These are phyloP conservation scores for Atractiella rhizophila DNA, from an alignment of 768 basidiomycete genomes.

Conservation along the genomic window DNA sequence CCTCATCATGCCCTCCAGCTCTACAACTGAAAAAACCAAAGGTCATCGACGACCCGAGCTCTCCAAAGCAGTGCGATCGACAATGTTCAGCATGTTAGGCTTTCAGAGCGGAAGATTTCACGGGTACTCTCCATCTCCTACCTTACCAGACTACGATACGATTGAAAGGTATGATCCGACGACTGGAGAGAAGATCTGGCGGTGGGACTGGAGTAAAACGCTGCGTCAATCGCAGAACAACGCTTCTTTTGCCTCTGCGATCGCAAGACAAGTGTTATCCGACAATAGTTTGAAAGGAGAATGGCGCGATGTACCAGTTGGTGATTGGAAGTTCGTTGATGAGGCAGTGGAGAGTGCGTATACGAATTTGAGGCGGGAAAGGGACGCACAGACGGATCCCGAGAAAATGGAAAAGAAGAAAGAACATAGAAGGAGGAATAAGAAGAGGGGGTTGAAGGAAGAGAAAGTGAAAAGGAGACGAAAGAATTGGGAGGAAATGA, in stretches of 20 bases:
- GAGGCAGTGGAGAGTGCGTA: constrained; percentile 6
- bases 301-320: constrained; percentile 4
- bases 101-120: not conserved
- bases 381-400: not conserved
- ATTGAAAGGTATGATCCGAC: not conserved
- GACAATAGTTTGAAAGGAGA: not conserved
- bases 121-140: not conserved
- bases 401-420: constrained; percentile 5
- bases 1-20: no score
- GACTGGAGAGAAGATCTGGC: not conserved
- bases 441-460: constrained; percentile 4
- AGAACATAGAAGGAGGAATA: constrained; percentile 1
- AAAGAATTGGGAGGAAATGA: not conserved
- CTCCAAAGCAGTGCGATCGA: constrained; percentile 1
- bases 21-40: no score
- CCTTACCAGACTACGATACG: not conserved
- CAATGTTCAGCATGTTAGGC: constrained; percentile 3
- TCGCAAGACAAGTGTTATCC: not conserved
- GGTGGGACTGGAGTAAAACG: constrained; percentile 9
- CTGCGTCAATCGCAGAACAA: not conserved
- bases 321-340: constrained; percentile 2
- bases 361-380: constrained; percentile 5
- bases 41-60: no score
- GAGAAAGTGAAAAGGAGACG: constrained; percentile 1
- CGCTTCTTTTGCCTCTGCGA: constrained; percentile 1